These are phyloP conservation scores for Metroxylon sagu DNA, from an alignment of 176 grass and related monocot genomes.

Conservation along the genomic window DNA sequence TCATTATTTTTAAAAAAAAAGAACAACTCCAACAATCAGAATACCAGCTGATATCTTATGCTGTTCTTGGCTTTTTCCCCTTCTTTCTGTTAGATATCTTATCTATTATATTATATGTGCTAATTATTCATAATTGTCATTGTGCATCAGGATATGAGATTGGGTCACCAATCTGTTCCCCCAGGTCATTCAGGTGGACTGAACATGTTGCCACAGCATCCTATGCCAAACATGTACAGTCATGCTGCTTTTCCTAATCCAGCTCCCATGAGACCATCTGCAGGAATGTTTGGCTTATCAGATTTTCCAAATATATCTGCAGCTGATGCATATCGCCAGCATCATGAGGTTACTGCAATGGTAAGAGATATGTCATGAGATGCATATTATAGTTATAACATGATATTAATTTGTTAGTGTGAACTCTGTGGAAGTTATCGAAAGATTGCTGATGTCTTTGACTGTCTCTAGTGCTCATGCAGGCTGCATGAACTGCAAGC, in stretches of 20 bases:
- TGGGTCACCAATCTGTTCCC: constrained; percentile 26
- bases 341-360: constrained; percentile 89
- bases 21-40: no score
- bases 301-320: constrained; percentile 47
- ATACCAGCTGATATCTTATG: no score
- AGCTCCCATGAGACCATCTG: constrained; percentile 31
- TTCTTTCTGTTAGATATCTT: constrained; percentile 3
- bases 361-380: constrained; percentile 32
- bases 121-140: constrained; percentile 26
- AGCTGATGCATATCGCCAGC: constrained; percentile 76
- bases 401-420: no score
- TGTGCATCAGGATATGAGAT: constrained; percentile 44
- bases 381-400: no score
- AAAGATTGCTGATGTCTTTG: no score
- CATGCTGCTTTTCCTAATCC: constrained; percentile 43
- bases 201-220: constrained; percentile 45
- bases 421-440: no score
- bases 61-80: background rate
- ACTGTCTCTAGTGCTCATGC: no score
- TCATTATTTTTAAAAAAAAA: no score
- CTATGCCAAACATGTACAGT: constrained; percentile 36
- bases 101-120: background rate
- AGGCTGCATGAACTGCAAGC: no score
- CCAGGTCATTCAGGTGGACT: constrained; percentile 52
- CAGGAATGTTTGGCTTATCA: constrained; percentile 26